Base-by-base conservation (phyloP, 169 alveolate genomes). In the Cryptosporidium sp. region DNA sequence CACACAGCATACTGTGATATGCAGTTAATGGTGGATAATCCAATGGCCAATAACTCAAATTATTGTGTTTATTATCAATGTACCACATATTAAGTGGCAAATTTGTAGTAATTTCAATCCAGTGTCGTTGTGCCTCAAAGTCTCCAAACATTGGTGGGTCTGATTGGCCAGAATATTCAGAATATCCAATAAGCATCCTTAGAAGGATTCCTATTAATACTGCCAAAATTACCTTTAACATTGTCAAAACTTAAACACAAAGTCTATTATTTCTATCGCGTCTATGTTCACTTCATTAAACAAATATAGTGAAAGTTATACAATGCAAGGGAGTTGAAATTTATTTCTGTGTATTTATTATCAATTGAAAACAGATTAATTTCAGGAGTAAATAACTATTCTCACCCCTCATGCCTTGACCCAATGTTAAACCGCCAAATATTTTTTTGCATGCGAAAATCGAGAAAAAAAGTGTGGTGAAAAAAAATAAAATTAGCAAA, bases 1-100 rank as follows among this genome's bases (percentile, higher is more conserved):
- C 85, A 33, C 75, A 85, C 23, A 85, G 48, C 91, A 85, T 70
- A 69, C 96, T 93, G 80, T 94, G 96, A 85, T 95, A 96, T 10
- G 98, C 99, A 58, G 97, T 94, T 29, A 96, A 91, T 0, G 99
- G 99, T 26, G 99, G 99, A 80, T 96, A 96, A 80, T 97, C 98
- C 60, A 96, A 69, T 62, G 96, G 96, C 97, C 98, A 96, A 84
- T 95, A 96, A 56, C 91, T 91, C 44, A 91, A 85, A 75, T 94
- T 96, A 69, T 94, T 94, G 72, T 85, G 80, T 21, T 84, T 70
- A 7, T 94, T 85, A 60, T 95, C 92, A 68, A 91, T 85, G 37
- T 84, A 73, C 95, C 96, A 94, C 31, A 70, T 71, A 18, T 35
- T 69, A 44, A 87, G 51, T 0, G 96, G 95, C 42, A 93, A 70